Evolutionary conservation across 306 rosid genomes (phyloP).

Genomic region (Cicer judaicum): DNA sequence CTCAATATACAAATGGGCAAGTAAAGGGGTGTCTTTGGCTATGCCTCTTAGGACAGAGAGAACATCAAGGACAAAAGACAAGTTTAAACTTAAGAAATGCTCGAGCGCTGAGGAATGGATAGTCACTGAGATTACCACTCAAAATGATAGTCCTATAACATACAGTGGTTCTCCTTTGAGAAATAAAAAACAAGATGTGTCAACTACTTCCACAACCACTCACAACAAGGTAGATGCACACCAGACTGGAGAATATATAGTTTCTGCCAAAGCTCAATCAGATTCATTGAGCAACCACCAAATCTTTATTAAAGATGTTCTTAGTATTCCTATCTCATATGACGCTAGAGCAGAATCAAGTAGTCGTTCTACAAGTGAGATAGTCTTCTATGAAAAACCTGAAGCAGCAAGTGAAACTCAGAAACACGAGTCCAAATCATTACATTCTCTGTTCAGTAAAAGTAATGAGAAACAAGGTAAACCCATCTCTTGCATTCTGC

Average conservation of each 20-base stretch:
- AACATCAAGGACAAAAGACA: constrained; percentile 55
- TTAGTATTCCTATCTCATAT: constrained; percentile 30
- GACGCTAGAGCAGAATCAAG: constrained; percentile 41
- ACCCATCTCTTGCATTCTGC: constrained; percentile 16
- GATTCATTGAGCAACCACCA: constrained; percentile 45
- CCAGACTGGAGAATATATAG: constrained; percentile 36
- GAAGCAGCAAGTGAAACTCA: constrained; percentile 45
- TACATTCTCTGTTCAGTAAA: constrained; percentile 47
- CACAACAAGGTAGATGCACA: constrained; percentile 40
- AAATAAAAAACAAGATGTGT: constrained; percentile 45
- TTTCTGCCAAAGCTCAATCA: constrained; percentile 43
- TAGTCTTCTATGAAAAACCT: constrained; percentile 39
- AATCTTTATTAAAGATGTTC: constrained; percentile 36
- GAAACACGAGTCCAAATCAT: constrained; percentile 51
- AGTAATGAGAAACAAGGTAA: constrained; percentile 58
- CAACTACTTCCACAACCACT: constrained; percentile 40
- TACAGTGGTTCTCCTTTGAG: constrained; percentile 38
- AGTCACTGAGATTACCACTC: constrained; percentile 42
- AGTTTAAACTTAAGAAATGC: constrained; percentile 50
- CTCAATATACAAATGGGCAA: constrained; percentile 95
- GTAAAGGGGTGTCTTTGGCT: constrained; percentile 74
- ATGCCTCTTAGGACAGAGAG: constrained; percentile 68
- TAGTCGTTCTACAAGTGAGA: constrained; percentile 44
- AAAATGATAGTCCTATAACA: constrained; percentile 42
- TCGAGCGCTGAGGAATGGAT: constrained; percentile 50